A percentile compares a stretch with the other conserved stretches of the same genome.
phyloP scores from a whole-genome alignment of 2,329 filamentous ascomycete species.

The Thelonectria blattea region DNA sequence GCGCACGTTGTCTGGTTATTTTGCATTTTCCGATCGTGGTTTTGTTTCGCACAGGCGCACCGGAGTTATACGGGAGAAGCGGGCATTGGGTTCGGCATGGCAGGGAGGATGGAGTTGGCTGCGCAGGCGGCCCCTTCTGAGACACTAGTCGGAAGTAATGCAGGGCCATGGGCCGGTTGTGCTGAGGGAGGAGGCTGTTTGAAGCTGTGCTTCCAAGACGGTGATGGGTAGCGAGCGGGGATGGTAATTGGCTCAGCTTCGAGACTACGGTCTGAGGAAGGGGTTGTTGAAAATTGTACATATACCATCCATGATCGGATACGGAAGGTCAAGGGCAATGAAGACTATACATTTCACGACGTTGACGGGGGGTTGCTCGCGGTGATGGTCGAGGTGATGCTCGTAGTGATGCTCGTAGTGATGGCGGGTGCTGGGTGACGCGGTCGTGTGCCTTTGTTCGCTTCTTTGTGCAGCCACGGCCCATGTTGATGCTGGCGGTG shows the following conservation, averaged over 20 bases:
- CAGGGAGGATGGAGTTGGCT: slow-evolving; percentile 44
- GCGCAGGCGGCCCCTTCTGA: slow-evolving; percentile 35
- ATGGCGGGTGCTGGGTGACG: no score
- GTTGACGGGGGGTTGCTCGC: background rate
- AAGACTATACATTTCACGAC: slow-evolving; percentile 41
- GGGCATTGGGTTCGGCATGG: slow-evolving; percentile 44
- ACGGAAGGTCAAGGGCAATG: slow-evolving; percentile 41
- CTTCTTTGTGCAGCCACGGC: background rate
- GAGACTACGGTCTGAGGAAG: slow-evolving; percentile 32
- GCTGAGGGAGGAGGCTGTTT: slow-evolving; percentile 19
- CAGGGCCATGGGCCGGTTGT: slow-evolving; percentile 27
- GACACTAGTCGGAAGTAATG: slow-evolving; percentile 36
- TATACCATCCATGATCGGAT: slow-evolving; percentile 49
- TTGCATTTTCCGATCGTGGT: slow-evolving; percentile 46
- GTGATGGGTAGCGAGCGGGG: slow-evolving; percentile 22
- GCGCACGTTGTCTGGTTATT: slow-evolving; percentile 41
- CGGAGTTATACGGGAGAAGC: slow-evolving; percentile 47
- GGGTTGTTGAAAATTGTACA: slow-evolving; percentile 48
- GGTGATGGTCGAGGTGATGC: no score
- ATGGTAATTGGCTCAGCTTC: slow-evolving; percentile 29
- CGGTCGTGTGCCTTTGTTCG: no score
- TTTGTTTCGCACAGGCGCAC: slow-evolving; percentile 50
- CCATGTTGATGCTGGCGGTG: slow-evolving; percentile 6
- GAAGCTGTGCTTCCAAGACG: slow-evolving; percentile 37
- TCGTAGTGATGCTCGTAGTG: no score